phyloP scores from a whole-genome alignment of 2,329 filamentous ascomycete genomes.

The Ceratocystis eucalypticola region DNA sequence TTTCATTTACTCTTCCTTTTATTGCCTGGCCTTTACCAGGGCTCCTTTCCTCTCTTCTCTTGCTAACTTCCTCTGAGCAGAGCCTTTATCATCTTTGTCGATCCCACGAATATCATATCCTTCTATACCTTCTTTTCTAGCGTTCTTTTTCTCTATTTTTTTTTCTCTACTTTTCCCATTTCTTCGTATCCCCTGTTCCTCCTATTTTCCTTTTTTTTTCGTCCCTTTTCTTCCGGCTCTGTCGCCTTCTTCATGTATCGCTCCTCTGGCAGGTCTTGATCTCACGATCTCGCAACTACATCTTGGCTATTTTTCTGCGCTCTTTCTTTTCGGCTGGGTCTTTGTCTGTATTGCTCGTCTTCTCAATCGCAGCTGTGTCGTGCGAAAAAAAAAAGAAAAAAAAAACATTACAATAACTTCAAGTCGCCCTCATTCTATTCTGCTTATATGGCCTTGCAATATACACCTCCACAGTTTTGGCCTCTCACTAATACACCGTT shows the following conservation, averaged over 20 bases:
- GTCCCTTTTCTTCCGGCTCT: not conserved
- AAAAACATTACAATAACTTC: not conserved
- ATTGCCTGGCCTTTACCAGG: not conserved
- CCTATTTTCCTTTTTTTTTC: not conserved
- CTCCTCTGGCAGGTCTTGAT: constrained; percentile 8
- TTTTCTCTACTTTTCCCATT: not conserved
- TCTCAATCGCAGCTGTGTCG: not conserved
- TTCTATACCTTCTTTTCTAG: not conserved
- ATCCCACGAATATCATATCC: not conserved
- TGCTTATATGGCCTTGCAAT: not conserved
- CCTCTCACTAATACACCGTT: not conserved
- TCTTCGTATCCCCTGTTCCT: too few species aligned
- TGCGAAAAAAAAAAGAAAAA: too few species aligned
- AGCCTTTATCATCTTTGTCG: not conserved
- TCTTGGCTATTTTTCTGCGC: not conserved
- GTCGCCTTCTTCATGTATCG: not conserved
- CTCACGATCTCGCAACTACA: not conserved
- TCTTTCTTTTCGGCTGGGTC: not conserved
- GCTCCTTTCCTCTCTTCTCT: not conserved
- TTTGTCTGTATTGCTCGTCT: not conserved
- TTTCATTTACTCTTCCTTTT: constrained; percentile 10
- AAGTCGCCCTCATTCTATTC: not conserved
- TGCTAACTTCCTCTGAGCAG: not conserved
- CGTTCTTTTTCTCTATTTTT: not conserved
- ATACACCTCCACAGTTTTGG: not conserved